These are phyloP conservation scores for Wickerhamomyces subpelliculosus DNA, from an alignment of 805 yeast species.

Conservation along the genomic window DNA sequence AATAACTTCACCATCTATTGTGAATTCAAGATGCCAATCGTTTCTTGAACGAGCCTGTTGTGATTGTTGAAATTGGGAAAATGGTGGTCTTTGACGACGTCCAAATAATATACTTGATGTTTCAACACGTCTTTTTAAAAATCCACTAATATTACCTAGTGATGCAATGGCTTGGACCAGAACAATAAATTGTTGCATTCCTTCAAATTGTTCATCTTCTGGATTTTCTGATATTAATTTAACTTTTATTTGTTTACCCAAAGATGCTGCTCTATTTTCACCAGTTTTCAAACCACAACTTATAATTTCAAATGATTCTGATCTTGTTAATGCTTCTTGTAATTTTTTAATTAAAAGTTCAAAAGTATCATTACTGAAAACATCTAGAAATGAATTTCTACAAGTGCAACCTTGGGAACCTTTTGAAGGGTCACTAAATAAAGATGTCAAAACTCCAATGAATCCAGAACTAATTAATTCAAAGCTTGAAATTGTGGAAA, in stretches of 20 bases:
- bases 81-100: too few relatives aligned
- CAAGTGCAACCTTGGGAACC: constrained; percentile 28
- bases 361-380: constrained; percentile 30
- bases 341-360: constrained; percentile 46
- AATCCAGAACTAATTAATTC: constrained; percentile 70
- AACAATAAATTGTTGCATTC: constrained; percentile 23
- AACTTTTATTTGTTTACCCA: constrained; percentile 67
- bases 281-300: constrained; percentile 31
- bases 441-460: constrained; percentile 32
- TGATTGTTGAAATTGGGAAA: too few relatives aligned
- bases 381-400: constrained; percentile 36
- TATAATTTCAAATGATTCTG: constrained; percentile 63
- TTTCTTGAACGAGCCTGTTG: constrained; percentile 1
- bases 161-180: constrained; percentile 50
- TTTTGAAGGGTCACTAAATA: constrained; percentile 26
- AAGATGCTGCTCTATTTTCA: constrained; percentile 43
- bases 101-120: constrained; percentile 22
- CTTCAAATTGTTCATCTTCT: constrained; percentile 10
- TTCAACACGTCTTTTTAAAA: constrained; percentile 31
- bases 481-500: constrained; percentile 57
- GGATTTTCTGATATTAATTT: constrained; percentile 39
- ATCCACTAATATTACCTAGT: constrained; percentile 36
- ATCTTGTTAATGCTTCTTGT: constrained; percentile 67
- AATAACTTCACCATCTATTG: constrained; percentile 46
- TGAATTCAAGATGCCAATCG: constrained; percentile 45